These are phyloP conservation scores for Metschnikowia noctiluminum DNA, from an alignment of 805 yeast genomes.

Conservation along the genomic window DNA sequence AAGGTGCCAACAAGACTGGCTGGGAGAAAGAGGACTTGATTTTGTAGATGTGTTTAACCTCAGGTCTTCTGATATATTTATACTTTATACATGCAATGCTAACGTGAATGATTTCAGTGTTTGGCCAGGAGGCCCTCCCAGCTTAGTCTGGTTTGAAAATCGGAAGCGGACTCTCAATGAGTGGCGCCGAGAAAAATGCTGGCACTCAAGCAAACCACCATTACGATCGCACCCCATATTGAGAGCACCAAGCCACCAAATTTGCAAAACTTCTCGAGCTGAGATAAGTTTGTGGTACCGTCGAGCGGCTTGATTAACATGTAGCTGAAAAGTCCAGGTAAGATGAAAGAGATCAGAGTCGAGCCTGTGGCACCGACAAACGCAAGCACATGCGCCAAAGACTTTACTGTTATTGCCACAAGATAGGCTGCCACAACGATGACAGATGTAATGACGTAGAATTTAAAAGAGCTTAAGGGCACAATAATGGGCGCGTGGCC, in stretches of 20 bases:
- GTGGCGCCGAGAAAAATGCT: conserved; percentile 43
- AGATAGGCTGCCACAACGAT: conserved; percentile 52
- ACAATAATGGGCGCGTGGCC: conserved; percentile 44
- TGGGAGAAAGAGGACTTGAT: conserved; percentile 42
- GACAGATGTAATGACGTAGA: conserved; percentile 26
- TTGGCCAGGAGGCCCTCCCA: too few species aligned
- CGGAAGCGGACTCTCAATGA: conserved; percentile 20
- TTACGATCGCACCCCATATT: conserved; percentile 68
- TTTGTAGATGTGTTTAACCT: conserved; percentile 8
- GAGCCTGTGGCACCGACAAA: conserved; percentile 93
- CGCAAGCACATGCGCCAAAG: conserved; percentile 79
- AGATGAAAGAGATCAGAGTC: conserved; percentile 83
- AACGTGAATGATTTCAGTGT: too few species aligned
- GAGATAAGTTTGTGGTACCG: conserved; percentile 26
- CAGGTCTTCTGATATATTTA: neutral
- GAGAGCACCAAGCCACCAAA: conserved; percentile 53
- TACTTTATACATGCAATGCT: neutral
- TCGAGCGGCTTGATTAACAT: conserved; percentile 53
- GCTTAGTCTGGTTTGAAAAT: neutral
- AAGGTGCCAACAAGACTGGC: conserved; percentile 30
- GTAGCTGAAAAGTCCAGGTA: conserved; percentile 86
- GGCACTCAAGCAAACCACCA: conserved; percentile 62
- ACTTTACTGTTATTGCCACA: conserved; percentile 62
- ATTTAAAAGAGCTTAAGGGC: conserved; percentile 27
- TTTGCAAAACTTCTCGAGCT: conserved; percentile 34